Evolutionary conservation across 2,329 filamentous ascomycete species (phyloP), one percentile per base, ranked within the genome.

Genomic region (Trichoderma sp.): DNA sequence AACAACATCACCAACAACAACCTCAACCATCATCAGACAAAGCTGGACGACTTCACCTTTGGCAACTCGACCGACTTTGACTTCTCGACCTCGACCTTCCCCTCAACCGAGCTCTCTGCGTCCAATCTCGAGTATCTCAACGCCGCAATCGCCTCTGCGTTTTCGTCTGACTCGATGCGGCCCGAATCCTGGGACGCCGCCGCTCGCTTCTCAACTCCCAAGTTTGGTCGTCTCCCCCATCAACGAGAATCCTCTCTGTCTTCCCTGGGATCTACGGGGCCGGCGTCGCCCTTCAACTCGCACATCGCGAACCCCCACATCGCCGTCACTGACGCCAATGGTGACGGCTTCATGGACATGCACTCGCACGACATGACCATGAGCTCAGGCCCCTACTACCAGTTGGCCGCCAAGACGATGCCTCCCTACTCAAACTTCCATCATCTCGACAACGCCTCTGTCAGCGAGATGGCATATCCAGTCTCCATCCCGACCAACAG

Each of bases 231-330:
- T 18, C 78, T 83, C 47, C 76, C 83, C 30, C 89, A 91, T 76
- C 84, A 90, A 60, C 86, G 89, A 75, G 88, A 90, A 74, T 88
- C 88, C 2, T 90, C 88, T 7, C 81, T 89, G 47, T 90, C 89
- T 0, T 90, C 89, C 0, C 76, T 90, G 53, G 88, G 87, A 12
- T 90, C 89, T 0, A 84, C 86, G 43, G 87, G 86, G n/a, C 89
- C 89, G 21, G 83, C 85, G 0, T 91, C 89, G 21, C 88, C 89
- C 4, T 90, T 84, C 78, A 85, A 84, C 51, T 82, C 85, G 71
- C 88, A 83, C 76, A 86, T 83, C 2, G 84, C 87, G 47, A 88
- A 89, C 73, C 88, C 88, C 3, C 87, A 89, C 9, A 88, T 91
- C 64, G 86, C 87, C 28, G 80, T 88, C 15, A 84, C 82, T 60